Base-by-base conservation (phyloP, 345 rosid species). In the Lepidium aucheri region DNA sequence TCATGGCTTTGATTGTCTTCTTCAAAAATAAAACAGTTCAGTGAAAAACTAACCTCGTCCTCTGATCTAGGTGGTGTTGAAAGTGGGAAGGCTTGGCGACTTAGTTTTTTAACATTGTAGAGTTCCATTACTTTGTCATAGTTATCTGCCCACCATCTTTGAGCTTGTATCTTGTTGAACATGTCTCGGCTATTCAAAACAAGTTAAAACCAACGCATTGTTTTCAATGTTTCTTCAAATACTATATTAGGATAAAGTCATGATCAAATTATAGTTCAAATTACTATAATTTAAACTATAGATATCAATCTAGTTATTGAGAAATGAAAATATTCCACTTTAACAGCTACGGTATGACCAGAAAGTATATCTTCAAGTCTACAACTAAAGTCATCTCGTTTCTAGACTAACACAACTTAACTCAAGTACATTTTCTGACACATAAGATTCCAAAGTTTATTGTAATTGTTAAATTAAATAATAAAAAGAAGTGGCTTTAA, bases 131-230 rank as follows among this genome's bases (percentile, higher is more conserved):
- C 87, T 71, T 78, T 85, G 74, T 91, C 99, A 49, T 86, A 91
- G 76, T 91, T 91, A 84, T 91, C 99, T 16, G 95, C 86, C 99
- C 99, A 95, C 97, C 99, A 95, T 67, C 85, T 68, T 63, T 95
- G 99, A 71, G 99, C 99, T 86, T 88, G 96, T 88, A 82, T 74
- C 74, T 95, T 95, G 83, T 91, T 89, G 74, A 88, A 95, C 91
- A 84, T 84, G 53, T 95, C 99, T 43, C 96, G 93, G 75, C 97
- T 94, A 63, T 54, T 72, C 68, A 82, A 67, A 62, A 16, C 35
- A 46, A 8, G 74, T 60, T 45, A 72, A 22, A 26, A 42, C 0
- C 6, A 32, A 40, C 40, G 13, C 38, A 7, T 22, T 6, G 9
- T 49, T 46, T 32, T 44, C 30, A 26, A 40, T 15, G 15, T 26